Percentiles rank a stretch among this genome's conserved stretches.
Conservation (phyloP, 768 basidiomycete genomes). For the Boletus rubroflammeus region DNA sequence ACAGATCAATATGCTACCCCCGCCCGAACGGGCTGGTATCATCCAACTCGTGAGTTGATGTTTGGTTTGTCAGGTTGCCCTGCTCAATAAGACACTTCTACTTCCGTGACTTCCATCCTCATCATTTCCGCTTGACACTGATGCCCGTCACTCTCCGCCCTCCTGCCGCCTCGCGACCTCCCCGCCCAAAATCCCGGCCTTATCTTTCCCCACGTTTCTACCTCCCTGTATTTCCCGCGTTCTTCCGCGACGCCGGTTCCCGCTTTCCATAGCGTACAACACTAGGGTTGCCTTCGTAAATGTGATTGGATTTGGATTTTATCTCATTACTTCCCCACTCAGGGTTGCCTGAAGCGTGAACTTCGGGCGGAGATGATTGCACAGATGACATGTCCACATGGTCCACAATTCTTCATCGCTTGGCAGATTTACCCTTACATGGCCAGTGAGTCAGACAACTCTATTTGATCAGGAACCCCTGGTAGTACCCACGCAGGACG, state of each 20-base stretch:
- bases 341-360: slow-evolving; percentile 4
- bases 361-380: slow-evolving; percentile 7
- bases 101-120: slow-evolving; percentile 4
- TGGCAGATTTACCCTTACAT: neutral
- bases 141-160: slow-evolving; percentile 22
- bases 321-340: slow-evolving; percentile 2
- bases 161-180: slow-evolving; percentile 9
- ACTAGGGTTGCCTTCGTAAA: slow-evolving; percentile 30
- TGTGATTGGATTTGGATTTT: neutral
- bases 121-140: slow-evolving; percentile 25
- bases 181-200: slow-evolving; percentile 1
- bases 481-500: neutral
- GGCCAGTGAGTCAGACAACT: neutral
- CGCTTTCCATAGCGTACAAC: slow-evolving; percentile 27
- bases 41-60: slow-evolving; percentile 69
- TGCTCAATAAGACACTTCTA: slow-evolving; percentile 11
- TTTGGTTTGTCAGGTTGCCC: neutral
- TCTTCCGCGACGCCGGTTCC: slow-evolving; percentile 12
- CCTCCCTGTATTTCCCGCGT: slow-evolving; percentile 10
- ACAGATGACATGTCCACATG: neutral
- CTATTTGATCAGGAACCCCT: neutral
- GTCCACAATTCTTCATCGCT: neutral
- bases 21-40: slow-evolving; percentile 69
- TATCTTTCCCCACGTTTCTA: slow-evolving; percentile 12
- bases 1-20: slow-evolving; percentile 73